Conservation (phyloP, 2,329 filamentous ascomycete species). For the Xylariomycetidae sp. region DNA sequence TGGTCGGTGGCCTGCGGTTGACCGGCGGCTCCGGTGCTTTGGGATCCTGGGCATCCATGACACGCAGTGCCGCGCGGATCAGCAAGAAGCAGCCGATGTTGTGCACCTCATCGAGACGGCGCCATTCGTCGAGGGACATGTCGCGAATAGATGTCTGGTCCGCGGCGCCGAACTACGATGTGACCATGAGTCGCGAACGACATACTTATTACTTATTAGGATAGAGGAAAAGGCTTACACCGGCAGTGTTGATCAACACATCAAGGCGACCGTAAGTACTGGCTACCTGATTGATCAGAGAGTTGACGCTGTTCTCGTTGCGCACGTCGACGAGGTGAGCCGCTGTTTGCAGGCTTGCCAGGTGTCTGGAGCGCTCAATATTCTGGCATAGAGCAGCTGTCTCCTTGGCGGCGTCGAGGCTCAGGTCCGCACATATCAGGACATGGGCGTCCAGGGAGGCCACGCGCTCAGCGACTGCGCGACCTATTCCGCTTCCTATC, state of each 20-base stretch:
- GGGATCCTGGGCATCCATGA: slow-evolving; percentile 12
- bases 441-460: slow-evolving; percentile 11
- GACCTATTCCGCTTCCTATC: slow-evolving; percentile 12
- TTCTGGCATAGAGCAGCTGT: slow-evolving; percentile 9
- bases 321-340: slow-evolving; percentile 9
- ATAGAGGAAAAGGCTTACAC: slow-evolving; percentile 7
- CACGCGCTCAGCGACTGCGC: slow-evolving; percentile 9
- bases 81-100: slow-evolving; percentile 15
- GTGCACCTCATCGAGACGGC: slow-evolving; percentile 13
- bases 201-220: not conserved
- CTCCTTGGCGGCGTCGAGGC: slow-evolving; percentile 11
- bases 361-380: slow-evolving; percentile 4
- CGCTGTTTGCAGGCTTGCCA: slow-evolving; percentile 2
- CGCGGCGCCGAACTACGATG: slow-evolving; percentile 8
- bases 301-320: slow-evolving; percentile 9
- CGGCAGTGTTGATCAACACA: slow-evolving; percentile 12
- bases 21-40: not conserved
- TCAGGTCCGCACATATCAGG: slow-evolving; percentile 13
- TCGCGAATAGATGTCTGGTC: slow-evolving; percentile 12
- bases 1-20: slow-evolving; percentile 3
- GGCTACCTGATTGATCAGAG: slow-evolving; percentile 7
- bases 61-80: slow-evolving; percentile 13
- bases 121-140: slow-evolving; percentile 14
- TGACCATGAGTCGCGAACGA: too few species aligned
- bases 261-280: slow-evolving; percentile 11